Conservation (phyloP, 139 green algal genomes). For the Chlorella vulgaris region DNA sequence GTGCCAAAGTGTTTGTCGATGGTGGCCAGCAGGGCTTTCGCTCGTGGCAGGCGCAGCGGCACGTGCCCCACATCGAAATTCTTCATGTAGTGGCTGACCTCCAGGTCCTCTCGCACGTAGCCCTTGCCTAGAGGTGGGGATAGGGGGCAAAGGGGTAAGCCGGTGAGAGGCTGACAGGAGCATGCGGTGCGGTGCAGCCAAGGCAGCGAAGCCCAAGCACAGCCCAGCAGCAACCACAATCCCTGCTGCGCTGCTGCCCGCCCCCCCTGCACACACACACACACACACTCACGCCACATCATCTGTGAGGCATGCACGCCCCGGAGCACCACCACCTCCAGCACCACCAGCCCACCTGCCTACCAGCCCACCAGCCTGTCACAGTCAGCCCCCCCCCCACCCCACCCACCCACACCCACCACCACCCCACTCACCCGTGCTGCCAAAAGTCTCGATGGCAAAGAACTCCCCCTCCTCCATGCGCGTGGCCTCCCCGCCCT, state of each 20-base stretch:
- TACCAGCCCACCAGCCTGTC: no score
- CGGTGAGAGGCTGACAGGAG: neutral
- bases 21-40: conserved; percentile 91
- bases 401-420: neutral
- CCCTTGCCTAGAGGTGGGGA: conserved; percentile 65
- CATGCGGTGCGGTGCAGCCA: neutral
- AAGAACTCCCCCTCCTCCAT: conserved; percentile 99
- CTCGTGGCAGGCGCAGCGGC: conserved; percentile 89
- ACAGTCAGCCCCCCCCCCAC: neutral
- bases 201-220: neutral
- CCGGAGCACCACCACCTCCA: no score
- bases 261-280: no score
- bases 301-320: no score
- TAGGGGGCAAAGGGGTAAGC: neutral
- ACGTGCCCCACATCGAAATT: conserved; percentile 91
- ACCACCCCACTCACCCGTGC: conserved; percentile 63
- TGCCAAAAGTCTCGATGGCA: conserved; percentile 99
- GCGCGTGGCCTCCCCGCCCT: conserved; percentile 85
- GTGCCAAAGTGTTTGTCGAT: conserved; percentile 99
- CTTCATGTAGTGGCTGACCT: conserved; percentile 99
- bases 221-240: neutral
- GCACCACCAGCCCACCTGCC: no score
- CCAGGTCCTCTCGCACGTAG: conserved; percentile 96
- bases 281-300: no score
- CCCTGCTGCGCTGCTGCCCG: no score